phyloP scores from a whole-genome alignment of 1,139 yeast genomes.

The Suhomyces taliae region DNA sequence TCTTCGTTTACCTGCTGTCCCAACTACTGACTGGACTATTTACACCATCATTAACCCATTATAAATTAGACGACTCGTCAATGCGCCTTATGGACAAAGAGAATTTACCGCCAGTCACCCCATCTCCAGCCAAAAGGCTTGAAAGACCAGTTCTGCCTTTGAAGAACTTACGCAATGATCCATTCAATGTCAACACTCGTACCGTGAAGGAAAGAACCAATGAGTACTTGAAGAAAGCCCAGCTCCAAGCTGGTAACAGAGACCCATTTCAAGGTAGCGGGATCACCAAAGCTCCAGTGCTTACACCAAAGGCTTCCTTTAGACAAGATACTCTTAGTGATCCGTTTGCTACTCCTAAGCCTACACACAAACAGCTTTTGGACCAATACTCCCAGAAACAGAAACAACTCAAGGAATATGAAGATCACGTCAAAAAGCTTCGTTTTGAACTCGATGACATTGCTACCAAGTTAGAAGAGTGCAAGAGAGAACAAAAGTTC shows the following conservation, averaged over 20 bases:
- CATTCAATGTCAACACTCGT: slow-evolving; percentile 2
- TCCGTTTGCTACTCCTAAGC: slow-evolving; percentile 1
- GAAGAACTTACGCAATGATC: slow-evolving; percentile 4
- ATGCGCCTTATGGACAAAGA: slow-evolving; percentile 9
- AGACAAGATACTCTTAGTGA: slow-evolving; percentile 1
- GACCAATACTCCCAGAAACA: slow-evolving; percentile 25
- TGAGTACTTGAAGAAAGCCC: slow-evolving; percentile 4
- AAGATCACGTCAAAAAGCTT: slow-evolving; percentile 22
- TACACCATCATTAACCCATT: no score
- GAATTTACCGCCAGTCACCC: slow-evolving; percentile 7
- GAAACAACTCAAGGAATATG: slow-evolving; percentile 24
- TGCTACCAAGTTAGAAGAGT: slow-evolving; percentile 20
- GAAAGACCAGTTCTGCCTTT: slow-evolving; percentile 5
- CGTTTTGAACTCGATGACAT: slow-evolving; percentile 33
- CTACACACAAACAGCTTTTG: slow-evolving; percentile 10
- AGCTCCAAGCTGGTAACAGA: not conserved
- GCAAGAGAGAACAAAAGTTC: slow-evolving; percentile 15
- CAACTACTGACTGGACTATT: no score
- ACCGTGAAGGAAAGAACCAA: slow-evolving; percentile 3
- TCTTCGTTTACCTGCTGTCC: no score
- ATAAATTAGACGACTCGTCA: not conserved
- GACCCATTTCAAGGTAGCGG: not conserved
- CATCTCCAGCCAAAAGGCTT: slow-evolving; percentile 4
- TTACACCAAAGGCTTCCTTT: not conserved
- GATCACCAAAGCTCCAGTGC: not conserved